phyloP scores from a whole-genome alignment of 1,284 basidiomycete species.

The Microstroma glucosiphilum region DNA sequence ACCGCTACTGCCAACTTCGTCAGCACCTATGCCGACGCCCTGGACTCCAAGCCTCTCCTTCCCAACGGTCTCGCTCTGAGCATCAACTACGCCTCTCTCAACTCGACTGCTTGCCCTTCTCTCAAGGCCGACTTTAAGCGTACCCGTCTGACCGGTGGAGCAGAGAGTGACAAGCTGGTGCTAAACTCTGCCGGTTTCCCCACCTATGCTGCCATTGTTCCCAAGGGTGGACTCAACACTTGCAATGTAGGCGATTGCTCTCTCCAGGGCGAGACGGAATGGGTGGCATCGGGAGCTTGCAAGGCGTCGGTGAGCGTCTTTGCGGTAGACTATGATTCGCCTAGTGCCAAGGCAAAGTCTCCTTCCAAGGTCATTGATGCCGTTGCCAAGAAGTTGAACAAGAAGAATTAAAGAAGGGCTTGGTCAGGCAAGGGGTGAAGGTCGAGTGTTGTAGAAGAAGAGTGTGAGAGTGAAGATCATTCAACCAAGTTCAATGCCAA shows the following conservation, averaged over 20 bases:
- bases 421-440: too few species aligned
- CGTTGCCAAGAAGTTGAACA: background rate
- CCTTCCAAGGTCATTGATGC: background rate
- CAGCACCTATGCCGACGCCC: conserved; percentile 21
- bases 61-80: conserved; percentile 34
- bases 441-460: too few species aligned
- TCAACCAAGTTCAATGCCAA: too few species aligned
- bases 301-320: conserved; percentile 31
- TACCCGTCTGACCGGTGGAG: conserved; percentile 36
- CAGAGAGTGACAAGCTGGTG: conserved; percentile 29
- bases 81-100: conserved; percentile 35
- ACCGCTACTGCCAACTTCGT: conserved; percentile 38
- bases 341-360: conserved; percentile 9
- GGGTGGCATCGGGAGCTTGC: conserved; percentile 24
- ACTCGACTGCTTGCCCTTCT: conserved; percentile 14
- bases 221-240: conserved; percentile 21
- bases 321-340: conserved; percentile 40
- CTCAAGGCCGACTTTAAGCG: conserved; percentile 18
- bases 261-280: conserved; percentile 37
- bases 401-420: background rate
- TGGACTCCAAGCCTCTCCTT: conserved; percentile 11
- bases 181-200: conserved; percentile 33
- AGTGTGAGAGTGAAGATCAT: too few species aligned
- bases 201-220: conserved; percentile 23
- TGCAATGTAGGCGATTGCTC: conserved; percentile 34